These are phyloP conservation scores for Rhododendron vialii DNA, from an alignment of 148 eudicot species.

Conservation along the genomic window DNA sequence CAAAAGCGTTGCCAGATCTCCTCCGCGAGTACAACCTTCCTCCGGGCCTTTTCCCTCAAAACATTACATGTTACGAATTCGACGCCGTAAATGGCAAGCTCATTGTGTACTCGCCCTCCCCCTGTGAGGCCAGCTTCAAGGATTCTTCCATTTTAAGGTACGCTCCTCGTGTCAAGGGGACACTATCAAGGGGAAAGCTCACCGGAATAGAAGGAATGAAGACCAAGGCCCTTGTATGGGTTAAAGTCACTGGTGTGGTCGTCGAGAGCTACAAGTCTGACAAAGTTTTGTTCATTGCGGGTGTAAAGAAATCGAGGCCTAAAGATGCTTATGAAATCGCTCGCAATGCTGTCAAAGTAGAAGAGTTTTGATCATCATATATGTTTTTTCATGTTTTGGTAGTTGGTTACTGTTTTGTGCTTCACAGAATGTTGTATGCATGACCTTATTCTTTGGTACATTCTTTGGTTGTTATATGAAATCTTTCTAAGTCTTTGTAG, in stretches of 20 bases:
- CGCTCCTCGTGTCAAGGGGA: conserved; percentile 66
- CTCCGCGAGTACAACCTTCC: conserved; percentile 77
- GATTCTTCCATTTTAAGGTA: conserved; percentile 72
- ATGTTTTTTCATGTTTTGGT: neutral
- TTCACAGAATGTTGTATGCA: neutral
- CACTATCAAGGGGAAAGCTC: conserved; percentile 70
- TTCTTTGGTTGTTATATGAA: neutral
- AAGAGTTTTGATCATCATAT: conserved; percentile 38
- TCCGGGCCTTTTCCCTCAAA: conserved; percentile 70
- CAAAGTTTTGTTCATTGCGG: conserved; percentile 77
- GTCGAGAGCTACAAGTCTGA: conserved; percentile 74
- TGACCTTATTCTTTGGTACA: conserved; percentile 9
- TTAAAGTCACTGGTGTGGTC: conserved; percentile 60
- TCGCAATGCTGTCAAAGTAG: conserved; percentile 45
- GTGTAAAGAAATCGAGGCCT: conserved; percentile 74
- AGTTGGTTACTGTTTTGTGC: neutral
- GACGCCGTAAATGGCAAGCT: conserved; percentile 64
- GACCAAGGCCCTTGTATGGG: conserved; percentile 86
- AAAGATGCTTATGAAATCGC: conserved; percentile 61
- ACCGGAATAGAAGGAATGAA: conserved; percentile 82
- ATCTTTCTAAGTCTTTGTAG: neutral
- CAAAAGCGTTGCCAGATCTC: conserved; percentile 62
- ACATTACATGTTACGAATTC: conserved; percentile 66
- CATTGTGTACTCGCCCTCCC: conserved; percentile 57
- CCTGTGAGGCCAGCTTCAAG: conserved; percentile 74